Evolutionary conservation across 495 filamentous ascomycete genomes (phyloP).

Genomic region (Podospora appendiculata): DNA sequence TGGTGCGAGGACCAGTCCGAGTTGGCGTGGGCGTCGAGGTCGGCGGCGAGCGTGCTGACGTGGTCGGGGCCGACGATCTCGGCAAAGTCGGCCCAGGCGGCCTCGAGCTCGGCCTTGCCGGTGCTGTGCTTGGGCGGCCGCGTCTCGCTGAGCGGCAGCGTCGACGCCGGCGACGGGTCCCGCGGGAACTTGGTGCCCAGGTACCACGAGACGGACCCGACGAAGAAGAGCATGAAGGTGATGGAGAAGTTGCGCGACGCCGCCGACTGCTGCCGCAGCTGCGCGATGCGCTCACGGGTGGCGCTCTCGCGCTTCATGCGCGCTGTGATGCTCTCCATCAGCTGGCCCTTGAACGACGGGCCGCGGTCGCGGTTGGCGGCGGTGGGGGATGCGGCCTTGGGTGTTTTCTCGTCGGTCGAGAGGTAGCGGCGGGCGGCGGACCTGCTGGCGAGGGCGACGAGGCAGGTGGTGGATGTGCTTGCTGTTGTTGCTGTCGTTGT

Average conservation of each 20-base stretch:
- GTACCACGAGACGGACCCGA: slow-evolving; percentile 59
- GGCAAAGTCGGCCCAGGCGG: slow-evolving; percentile 88
- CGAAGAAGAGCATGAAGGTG: slow-evolving; percentile 55
- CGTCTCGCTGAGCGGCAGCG: slow-evolving; percentile 55
- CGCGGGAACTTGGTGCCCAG: slow-evolving; percentile 56
- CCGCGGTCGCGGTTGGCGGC: slow-evolving; percentile 1
- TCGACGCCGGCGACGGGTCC: slow-evolving; percentile 59
- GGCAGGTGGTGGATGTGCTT: neutral
- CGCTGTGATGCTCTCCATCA: slow-evolving; percentile 75
- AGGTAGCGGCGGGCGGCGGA: slow-evolving; percentile 2
- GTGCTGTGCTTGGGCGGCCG: slow-evolving; percentile 61
- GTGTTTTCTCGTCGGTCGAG: slow-evolving; percentile 17
- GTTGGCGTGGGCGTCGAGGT: slow-evolving; percentile 65
- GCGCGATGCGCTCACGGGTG: slow-evolving; percentile 58
- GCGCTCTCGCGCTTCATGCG: slow-evolving; percentile 67
- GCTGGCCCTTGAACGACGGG: slow-evolving; percentile 70
- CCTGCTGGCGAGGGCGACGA: slow-evolving; percentile 1
- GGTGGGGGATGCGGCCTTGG: neutral
- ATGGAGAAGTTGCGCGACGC: slow-evolving; percentile 51
- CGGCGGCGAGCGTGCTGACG: slow-evolving; percentile 64
- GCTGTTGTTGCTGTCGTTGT: neutral
- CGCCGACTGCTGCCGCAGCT: slow-evolving; percentile 43
- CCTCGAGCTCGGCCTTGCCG: slow-evolving; percentile 69
- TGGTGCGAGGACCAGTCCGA: slow-evolving; percentile 87
- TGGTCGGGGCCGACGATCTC: slow-evolving; percentile 77